Evolutionary conservation across 2,329 filamentous ascomycete genomes (phyloP).

Genomic region (Diaporthe sp.): DNA sequence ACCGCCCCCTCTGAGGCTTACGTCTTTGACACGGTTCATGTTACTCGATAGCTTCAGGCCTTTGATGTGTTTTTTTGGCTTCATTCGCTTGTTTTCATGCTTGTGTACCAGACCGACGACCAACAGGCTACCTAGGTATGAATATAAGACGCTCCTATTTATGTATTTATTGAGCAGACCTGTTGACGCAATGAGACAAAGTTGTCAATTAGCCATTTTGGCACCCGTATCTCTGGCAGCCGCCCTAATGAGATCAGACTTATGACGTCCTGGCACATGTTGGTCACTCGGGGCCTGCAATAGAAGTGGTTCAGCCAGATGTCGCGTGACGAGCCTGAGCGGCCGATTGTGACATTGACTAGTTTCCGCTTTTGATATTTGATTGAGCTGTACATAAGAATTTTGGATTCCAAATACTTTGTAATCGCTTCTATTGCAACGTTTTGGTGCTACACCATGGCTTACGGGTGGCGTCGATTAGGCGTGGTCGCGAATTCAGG

Average conservation of each 20-base stretch:
- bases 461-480: background rate
- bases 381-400: background rate
- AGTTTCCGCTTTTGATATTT: background rate
- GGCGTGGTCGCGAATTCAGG: background rate
- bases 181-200: background rate
- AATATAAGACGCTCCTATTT: background rate
- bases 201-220: background rate
- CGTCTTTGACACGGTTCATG: background rate
- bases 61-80: background rate
- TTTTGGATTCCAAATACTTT: background rate
- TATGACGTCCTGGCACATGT: background rate
- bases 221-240: background rate
- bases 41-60: background rate
- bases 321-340: background rate
- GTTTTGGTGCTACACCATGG: background rate
- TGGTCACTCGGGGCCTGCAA: background rate
- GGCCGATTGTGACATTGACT: background rate
- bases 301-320: background rate
- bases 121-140: background rate
- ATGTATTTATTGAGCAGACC: background rate
- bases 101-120: background rate
- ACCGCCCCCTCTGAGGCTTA: background rate
- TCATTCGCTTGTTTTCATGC: background rate
- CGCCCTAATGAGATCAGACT: background rate
- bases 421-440: background rate